Conservation (phyloP, 2,329 filamentous ascomycete genomes). For the Fusarium albosuccineum region DNA sequence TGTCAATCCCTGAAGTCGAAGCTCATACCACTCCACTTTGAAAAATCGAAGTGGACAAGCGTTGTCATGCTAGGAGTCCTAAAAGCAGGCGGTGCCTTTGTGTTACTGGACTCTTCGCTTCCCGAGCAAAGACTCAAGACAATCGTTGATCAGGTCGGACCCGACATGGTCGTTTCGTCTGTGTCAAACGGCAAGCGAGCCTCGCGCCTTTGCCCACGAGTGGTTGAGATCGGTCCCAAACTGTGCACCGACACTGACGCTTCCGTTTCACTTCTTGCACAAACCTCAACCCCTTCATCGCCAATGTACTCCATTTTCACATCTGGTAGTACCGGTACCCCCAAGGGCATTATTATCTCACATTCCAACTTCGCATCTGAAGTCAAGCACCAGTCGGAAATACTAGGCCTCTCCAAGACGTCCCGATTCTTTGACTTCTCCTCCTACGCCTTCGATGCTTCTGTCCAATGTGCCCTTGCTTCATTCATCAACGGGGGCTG, state of each 20-base stretch:
- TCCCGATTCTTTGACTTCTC: constrained; percentile 3
- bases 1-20: too few species aligned
- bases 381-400: background rate
- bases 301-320: constrained; percentile 45
- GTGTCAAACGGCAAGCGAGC: background rate
- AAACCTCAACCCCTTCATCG: too few species aligned
- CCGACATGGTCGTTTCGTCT: background rate
- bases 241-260: background rate
- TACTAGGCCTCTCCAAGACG: background rate
- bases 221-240: background rate
- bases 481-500: constrained; percentile 58
- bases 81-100: constrained; percentile 44
- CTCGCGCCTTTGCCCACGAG: background rate
- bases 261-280: background rate
- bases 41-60: constrained; percentile 43
- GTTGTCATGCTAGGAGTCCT: constrained; percentile 44
- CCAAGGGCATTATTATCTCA: background rate
- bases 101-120: constrained; percentile 31
- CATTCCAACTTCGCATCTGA: constrained; percentile 1
- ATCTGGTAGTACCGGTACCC: constrained; percentile 37
- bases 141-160: constrained; percentile 13
- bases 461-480: background rate
- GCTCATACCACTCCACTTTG: constrained; percentile 34
- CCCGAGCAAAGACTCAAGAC: constrained; percentile 23
- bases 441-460: background rate